Evolutionary conservation across 352 stramenopile genomes (phyloP), one percentile per base, ranked within the genome.

Genomic region (Phytophthora constricta): DNA sequence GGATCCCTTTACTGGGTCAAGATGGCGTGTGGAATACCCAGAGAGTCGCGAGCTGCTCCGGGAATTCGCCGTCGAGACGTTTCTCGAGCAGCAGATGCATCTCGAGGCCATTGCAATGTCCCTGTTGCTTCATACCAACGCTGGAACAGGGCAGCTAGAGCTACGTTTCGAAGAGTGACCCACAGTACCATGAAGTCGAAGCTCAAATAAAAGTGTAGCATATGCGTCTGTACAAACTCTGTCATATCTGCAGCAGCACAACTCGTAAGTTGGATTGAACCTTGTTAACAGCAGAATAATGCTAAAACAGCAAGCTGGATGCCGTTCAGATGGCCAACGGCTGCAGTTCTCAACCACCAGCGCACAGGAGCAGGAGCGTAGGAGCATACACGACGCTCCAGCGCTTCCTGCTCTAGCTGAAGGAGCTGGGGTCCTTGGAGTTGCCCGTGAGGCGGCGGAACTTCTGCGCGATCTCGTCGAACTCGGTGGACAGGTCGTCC

Each of bases 401-500:
- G 31, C 13, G 7, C 7, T 11, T 13, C 7, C 31, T 19, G 19
- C 22, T n/a, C 59, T 90, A 94, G 71, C 81, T 95, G 64, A 95
- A 95, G 16, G 81, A 86, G 48, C 84, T 92, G 53, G 84, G 77
- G 67, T 95, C 83, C 80, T 95, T 95, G 31, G 83, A 89, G 80
- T 91, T 94, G 60, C 86, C 86, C 5, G 84, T 93, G 23, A 89
- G 68, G 41, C 84, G 84, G 20, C 87, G 85, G 68, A 95, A 95
- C 61, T 92, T 92, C 46, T 92, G 85, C 61, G 85, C 85, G 56
- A 95, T 83, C 70, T 93, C 86, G 64, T 95, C 85, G 60, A 95
- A 95, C 72, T 95, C 87, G 62, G 84, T 93, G 63, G 84, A 93
- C 43, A 95, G 81, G 62, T 95, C 87, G 66, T 95, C 87, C 33